Evolutionary conservation across 23 red algal genomes (phyloP).

Genomic region (Rhodosorus marinus): DNA sequence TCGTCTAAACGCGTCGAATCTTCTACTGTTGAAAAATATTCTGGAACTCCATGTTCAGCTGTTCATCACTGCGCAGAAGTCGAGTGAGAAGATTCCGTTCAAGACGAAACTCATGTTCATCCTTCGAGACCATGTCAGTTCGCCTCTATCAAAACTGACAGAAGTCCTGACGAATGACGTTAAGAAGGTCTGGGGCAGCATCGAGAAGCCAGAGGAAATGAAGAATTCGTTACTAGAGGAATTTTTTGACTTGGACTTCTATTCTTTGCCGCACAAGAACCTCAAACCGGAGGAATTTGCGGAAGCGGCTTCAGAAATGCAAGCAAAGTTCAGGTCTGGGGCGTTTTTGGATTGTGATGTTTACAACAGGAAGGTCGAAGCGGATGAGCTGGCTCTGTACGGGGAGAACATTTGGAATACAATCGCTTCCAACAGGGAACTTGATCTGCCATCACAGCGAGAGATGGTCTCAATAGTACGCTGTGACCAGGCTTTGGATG

Average conservation of each 20-base stretch:
- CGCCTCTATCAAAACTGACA: conserved; percentile 51
- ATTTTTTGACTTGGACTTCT: conserved; percentile 79
- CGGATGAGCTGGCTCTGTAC: conserved; percentile 68
- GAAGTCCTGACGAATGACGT: conserved; percentile 45
- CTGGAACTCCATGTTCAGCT: conserved; percentile 85
- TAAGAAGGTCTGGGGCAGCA: conserved; percentile 63
- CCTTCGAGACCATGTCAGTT: conserved; percentile 71
- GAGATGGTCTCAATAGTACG: conserved; percentile 74
- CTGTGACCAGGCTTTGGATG: conserved; percentile 70
- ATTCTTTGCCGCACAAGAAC: conserved; percentile 74
- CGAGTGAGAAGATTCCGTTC: background rate
- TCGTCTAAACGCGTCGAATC: conserved; percentile 79
- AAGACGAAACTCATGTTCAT: conserved; percentile 83
- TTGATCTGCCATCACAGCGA: conserved; percentile 86
- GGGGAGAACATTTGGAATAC: conserved; percentile 64
- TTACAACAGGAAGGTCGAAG: conserved; percentile 63
- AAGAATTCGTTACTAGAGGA: conserved; percentile 20
- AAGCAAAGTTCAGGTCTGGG: too few species aligned
- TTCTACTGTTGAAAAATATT: conserved; percentile 66
- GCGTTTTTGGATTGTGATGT: too few species aligned
- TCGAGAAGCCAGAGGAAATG: conserved; percentile 51
- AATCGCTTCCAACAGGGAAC: conserved; percentile 73
- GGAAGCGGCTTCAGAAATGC: conserved; percentile 16
- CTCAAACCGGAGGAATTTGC: conserved; percentile 27
- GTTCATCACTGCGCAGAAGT: conserved; percentile 24